Evolutionary conservation across 257 asterid species (phyloP).

Genomic region (Solanum ahanhuiri): DNA sequence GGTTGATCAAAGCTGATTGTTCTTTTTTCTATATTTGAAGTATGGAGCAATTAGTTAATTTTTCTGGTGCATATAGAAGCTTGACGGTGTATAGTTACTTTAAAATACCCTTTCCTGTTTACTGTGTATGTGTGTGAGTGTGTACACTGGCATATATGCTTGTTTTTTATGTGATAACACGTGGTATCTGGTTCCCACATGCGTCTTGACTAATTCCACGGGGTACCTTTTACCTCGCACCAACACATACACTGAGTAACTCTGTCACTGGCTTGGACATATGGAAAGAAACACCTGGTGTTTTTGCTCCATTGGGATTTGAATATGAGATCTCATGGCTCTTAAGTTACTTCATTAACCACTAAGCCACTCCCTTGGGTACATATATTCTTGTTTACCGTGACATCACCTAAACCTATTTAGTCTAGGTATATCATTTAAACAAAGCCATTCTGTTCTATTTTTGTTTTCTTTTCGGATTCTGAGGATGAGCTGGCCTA

Average conservation of each 20-base stretch:
- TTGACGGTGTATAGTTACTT: neutral
- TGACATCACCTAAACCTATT: neutral
- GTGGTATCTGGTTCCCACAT: neutral
- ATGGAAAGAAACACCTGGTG: neutral
- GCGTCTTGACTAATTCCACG: neutral
- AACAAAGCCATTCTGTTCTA: neutral
- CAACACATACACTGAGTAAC: neutral
- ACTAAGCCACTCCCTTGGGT: neutral
- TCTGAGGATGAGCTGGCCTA: neutral
- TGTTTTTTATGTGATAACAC: neutral
- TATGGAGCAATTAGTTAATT: neutral
- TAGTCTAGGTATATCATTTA: neutral
- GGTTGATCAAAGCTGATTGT: neutral
- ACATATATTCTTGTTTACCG: neutral
- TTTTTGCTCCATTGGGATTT: neutral
- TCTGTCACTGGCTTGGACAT: neutral
- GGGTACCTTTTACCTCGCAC: neutral
- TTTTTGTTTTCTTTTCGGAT: neutral
- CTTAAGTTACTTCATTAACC: neutral
- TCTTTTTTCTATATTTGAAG: neutral
- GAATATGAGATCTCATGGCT: neutral
- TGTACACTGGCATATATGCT: neutral
- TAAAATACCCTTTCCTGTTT: neutral
- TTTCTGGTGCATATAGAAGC: neutral
- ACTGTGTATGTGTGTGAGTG: neutral